Evolutionary conservation across 176 grass and related monocot genomes (phyloP).

Genomic region (Phoenix roebelenii): DNA sequence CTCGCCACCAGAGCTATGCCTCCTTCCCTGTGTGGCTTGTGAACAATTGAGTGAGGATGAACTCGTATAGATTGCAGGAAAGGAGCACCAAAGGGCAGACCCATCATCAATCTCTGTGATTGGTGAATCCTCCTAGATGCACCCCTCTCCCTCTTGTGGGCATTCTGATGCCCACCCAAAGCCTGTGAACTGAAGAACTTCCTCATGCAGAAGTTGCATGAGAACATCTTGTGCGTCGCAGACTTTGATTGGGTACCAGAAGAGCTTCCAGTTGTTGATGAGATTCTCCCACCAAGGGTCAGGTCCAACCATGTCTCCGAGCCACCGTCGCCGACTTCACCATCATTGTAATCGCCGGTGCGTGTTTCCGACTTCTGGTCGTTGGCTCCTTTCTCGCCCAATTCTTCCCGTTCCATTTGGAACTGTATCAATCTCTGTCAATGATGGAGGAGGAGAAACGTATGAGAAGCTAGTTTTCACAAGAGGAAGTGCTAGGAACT

Average conservation of each 20-base stretch:
- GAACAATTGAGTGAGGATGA: constrained; percentile 44
- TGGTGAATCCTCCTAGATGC: constrained; percentile 42
- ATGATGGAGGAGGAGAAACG: constrained; percentile 5
- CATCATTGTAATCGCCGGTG: constrained; percentile 6
- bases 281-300: constrained; percentile 15
- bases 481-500: background rate
- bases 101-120: constrained; percentile 28
- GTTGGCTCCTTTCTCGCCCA: constrained; percentile 19
- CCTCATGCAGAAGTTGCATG: constrained; percentile 87
- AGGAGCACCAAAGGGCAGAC: constrained; percentile 24
- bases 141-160: constrained; percentile 82
- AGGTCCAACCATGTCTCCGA: constrained; percentile 48
- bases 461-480: constrained; percentile 23
- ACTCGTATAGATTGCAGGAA: constrained; percentile 56
- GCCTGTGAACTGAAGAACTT: constrained; percentile 92
- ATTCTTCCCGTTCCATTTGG: constrained; percentile 35
- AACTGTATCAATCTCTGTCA: background rate
- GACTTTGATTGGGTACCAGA: constrained; percentile 23
- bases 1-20: constrained; percentile 23
- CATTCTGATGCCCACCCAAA: constrained; percentile 79
- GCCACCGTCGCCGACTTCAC: constrained; percentile 21
- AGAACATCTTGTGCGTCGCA: constrained; percentile 51
- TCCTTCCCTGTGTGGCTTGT: constrained; percentile 33
- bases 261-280: constrained; percentile 16
- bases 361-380: constrained; percentile 17